phyloP scores from a whole-genome alignment of 2,329 filamentous ascomycete genomes.

The Colletotrichum tabaci region DNA sequence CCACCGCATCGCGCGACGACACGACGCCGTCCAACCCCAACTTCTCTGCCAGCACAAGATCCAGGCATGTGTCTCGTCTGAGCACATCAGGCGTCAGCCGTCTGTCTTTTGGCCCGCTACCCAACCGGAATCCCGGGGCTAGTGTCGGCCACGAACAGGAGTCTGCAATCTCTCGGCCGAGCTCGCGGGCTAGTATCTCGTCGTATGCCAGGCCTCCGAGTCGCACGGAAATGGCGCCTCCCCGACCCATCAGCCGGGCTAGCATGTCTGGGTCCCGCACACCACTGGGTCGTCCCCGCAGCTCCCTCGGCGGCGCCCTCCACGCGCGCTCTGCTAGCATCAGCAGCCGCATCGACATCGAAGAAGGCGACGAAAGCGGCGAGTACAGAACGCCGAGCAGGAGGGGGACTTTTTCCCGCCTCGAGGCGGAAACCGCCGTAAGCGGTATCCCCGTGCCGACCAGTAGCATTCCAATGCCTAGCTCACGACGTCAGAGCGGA shows the following conservation, averaged over 20 bases:
- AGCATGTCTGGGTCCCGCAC: conserved; percentile 74
- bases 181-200: conserved; percentile 78
- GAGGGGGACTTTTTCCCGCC: conserved; percentile 66
- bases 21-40: conserved; percentile 50
- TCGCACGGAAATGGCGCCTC: conserved; percentile 67
- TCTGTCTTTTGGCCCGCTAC: conserved; percentile 74
- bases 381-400: conserved; percentile 68
- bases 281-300: conserved; percentile 78
- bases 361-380: conserved; percentile 59
- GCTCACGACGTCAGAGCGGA: conserved; percentile 60
- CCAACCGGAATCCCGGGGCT: conserved; percentile 66
- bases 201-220: conserved; percentile 69
- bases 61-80: conserved; percentile 70
- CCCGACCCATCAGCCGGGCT: conserved; percentile 76
- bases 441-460: conserved; percentile 58
- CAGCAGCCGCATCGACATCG: conserved; percentile 65
- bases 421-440: conserved; percentile 58
- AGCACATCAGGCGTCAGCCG: conserved; percentile 75
- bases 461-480: conserved; percentile 64
- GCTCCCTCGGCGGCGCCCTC: conserved; percentile 68
- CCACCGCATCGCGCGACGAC: conserved; percentile 67
- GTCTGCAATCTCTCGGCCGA: conserved; percentile 74
- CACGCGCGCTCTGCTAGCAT: conserved; percentile 73
- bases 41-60: conserved; percentile 53
- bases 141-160: conserved; percentile 53